A percentile compares a stretch with the other conserved stretches of the same genome.
phyloP scores from a whole-genome alignment of 441 rosid species.

The Adansonia grandidieri region DNA sequence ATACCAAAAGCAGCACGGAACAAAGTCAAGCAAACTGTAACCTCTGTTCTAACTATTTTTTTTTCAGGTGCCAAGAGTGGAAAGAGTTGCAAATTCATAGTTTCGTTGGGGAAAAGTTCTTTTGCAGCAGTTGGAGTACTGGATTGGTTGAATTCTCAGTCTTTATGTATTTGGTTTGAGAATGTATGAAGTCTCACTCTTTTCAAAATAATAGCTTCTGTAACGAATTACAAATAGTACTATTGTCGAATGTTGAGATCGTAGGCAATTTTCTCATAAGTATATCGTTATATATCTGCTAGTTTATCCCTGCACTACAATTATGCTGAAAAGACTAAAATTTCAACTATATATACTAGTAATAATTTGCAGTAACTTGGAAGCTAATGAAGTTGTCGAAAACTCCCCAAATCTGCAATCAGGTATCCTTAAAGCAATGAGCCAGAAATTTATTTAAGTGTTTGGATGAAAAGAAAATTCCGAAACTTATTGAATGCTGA shows the following conservation, averaged over 20 bases:
- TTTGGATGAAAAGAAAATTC: not conserved
- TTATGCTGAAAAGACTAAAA: not conserved
- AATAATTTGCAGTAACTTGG: not conserved
- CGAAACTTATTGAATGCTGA: not conserved
- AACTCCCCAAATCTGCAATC: not conserved
- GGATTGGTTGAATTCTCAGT: not conserved
- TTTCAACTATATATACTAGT: not conserved
- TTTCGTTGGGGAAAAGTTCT: not conserved
- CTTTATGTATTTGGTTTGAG: conserved; percentile 9
- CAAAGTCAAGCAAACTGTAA: not conserved
- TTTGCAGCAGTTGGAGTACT: not conserved
- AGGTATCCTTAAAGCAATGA: not conserved
- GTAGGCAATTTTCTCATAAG: not conserved
- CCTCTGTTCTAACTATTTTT: not conserved
- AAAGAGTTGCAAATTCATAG: not conserved
- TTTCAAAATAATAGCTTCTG: conserved; percentile 17
- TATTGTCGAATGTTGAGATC: not conserved
- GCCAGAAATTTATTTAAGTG: not conserved
- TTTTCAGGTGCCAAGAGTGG: not conserved
- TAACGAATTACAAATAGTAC: not conserved
- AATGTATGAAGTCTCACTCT: conserved; percentile 15
- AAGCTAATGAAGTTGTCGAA: not conserved
- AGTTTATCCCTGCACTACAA: not conserved
- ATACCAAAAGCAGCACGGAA: not conserved
- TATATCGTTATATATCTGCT: not conserved